Evolutionary conservation across 805 yeast genomes (phyloP).

Genomic region (Saccharomyces kudriavzevii): DNA sequence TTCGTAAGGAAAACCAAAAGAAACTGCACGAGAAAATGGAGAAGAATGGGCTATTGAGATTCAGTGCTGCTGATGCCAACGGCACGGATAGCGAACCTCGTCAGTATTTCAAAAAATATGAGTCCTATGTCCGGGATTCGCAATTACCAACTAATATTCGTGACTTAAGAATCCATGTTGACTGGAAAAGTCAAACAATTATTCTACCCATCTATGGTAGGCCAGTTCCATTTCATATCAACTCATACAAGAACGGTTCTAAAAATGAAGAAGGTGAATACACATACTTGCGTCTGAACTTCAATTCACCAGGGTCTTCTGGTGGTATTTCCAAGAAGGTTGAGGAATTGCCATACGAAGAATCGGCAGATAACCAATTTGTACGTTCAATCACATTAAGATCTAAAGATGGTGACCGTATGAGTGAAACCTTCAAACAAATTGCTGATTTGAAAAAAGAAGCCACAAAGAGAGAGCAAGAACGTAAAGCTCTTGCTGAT

Average conservation of each 20-base stretch:
- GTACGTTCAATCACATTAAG: constrained; percentile 80
- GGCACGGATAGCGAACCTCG: constrained; percentile 40
- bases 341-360: constrained; percentile 86
- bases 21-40: constrained; percentile 79
- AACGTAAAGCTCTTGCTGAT: constrained; percentile 85
- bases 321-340: constrained; percentile 61
- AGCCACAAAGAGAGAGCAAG: constrained; percentile 82
- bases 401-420: constrained; percentile 83
- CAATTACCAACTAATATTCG: constrained; percentile 80
- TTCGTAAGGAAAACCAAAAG: constrained; percentile 73
- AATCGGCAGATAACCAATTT: constrained; percentile 76
- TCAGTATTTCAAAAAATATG: constrained; percentile 78
- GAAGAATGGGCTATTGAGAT: constrained; percentile 77
- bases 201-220: constrained; percentile 88
- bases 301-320: constrained; percentile 83
- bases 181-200: constrained; percentile 78
- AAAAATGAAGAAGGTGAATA: constrained; percentile 94
- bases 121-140: constrained; percentile 86
- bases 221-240: constrained; percentile 96
- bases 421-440: constrained; percentile 81
- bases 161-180: constrained; percentile 82
- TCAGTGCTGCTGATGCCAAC: constrained; percentile 68
- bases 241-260: constrained; percentile 87
- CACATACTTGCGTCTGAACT: constrained; percentile 81
- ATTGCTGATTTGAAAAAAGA: constrained; percentile 89